These are phyloP conservation scores for Staphylotrichum tortipilum DNA, from an alignment of 495 filamentous ascomycete species.

Conservation along the genomic window DNA sequence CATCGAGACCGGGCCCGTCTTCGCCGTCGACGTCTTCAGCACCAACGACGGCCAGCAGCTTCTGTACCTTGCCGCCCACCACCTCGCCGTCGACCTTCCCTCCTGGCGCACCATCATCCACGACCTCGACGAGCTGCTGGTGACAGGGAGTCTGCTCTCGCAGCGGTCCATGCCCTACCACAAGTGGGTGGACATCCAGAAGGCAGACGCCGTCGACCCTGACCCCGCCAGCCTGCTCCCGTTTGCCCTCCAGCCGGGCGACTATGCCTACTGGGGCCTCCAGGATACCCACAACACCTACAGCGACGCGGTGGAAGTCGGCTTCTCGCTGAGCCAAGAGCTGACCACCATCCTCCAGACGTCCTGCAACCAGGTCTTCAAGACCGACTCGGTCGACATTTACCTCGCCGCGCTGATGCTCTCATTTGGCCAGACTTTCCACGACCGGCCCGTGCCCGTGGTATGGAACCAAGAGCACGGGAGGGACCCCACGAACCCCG, in stretches of 20 bases:
- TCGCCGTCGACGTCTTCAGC: constrained; percentile 44
- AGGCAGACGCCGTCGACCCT: constrained; percentile 20
- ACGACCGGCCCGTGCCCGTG: constrained; percentile 45
- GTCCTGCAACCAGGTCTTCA: constrained; percentile 35
- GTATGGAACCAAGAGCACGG: constrained; percentile 47
- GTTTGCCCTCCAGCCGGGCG: constrained; percentile 28
- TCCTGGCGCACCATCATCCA: constrained; percentile 62
- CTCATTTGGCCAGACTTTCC: constrained; percentile 43
- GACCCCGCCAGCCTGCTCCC: constrained; percentile 20
- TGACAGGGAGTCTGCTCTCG: constrained; percentile 35
- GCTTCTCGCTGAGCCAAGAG: constrained; percentile 35
- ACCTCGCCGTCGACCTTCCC: constrained; percentile 60
- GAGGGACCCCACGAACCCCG: constrained; percentile 26
- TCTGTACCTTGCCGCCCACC: constrained; percentile 59
- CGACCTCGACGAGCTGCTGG: constrained; percentile 56
- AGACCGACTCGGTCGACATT: constrained; percentile 40
- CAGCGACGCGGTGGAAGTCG: constrained; percentile 30
- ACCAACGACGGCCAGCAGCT: constrained; percentile 40
- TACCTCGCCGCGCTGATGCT: constrained; percentile 41
- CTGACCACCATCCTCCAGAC: constrained; percentile 37
- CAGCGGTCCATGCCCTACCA: constrained; percentile 50
- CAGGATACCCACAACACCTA: constrained; percentile 38
- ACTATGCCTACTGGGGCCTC: constrained; percentile 40
- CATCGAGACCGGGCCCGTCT: constrained; percentile 35
- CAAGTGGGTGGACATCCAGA: constrained; percentile 48